Percentiles rank a stretch among this genome's conserved stretches.
phyloP scores from a whole-genome alignment of 2,329 filamentous ascomycete species.

The Exophiala calicioides region DNA sequence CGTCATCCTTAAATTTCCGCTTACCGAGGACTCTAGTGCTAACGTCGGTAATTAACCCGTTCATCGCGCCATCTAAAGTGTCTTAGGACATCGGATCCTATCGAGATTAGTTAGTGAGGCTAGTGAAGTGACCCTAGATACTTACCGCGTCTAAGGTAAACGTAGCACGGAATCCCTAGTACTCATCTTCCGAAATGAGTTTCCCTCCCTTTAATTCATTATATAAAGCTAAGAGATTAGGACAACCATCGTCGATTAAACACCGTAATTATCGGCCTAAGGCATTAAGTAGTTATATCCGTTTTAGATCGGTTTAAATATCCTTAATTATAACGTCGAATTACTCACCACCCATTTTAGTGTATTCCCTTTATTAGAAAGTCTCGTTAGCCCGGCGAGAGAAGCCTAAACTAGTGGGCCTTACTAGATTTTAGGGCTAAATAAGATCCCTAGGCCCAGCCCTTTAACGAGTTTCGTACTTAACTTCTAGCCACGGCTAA shows the following conservation, averaged over 20 bases:
- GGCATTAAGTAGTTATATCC: slow-evolving; percentile 30
- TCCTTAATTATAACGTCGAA: slow-evolving; percentile 14
- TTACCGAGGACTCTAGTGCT: slow-evolving; percentile 4
- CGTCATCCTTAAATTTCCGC: not conserved
- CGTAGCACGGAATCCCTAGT: slow-evolving; percentile 21
- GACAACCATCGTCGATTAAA: slow-evolving; percentile 12
- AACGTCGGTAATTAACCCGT: slow-evolving; percentile 3
- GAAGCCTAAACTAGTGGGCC: not conserved
- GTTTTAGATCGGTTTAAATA: slow-evolving; percentile 24
- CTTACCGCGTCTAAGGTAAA: slow-evolving; percentile 7
- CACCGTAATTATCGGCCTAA: slow-evolving; percentile 28
- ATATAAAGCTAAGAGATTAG: slow-evolving; percentile 27
- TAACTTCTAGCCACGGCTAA: slow-evolving; percentile 17
- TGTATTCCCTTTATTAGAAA: slow-evolving; percentile 18
- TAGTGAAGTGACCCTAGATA: slow-evolving; percentile 10
- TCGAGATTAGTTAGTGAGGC: not conserved
- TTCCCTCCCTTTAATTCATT: slow-evolving; percentile 24
- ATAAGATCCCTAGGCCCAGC: slow-evolving; percentile 6
- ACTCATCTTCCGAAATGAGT: slow-evolving; percentile 18
- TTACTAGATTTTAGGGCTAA: slow-evolving; percentile 22
- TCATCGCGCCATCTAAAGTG: not conserved
- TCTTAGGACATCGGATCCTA: slow-evolving; percentile 2
- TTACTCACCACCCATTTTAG: slow-evolving; percentile 14
- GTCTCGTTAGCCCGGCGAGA: slow-evolving; percentile 1
- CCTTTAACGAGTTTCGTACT: slow-evolving; percentile 17